Evolutionary conservation across 23 red algal species (phyloP).

Genomic region (Gracilaria gracilis): DNA sequence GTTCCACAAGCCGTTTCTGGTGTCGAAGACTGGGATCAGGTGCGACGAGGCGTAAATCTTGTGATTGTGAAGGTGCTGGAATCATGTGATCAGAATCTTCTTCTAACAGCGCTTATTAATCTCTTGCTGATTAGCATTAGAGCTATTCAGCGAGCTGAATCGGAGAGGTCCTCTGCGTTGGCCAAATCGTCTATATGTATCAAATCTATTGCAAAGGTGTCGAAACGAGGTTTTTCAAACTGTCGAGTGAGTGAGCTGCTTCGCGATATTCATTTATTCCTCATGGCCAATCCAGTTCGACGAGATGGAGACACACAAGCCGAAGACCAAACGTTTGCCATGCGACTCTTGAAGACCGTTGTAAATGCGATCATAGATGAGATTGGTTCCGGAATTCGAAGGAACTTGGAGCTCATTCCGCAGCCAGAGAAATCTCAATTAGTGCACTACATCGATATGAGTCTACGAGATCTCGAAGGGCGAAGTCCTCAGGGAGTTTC

Average conservation of each 20-base stretch:
- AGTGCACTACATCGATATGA: constrained; percentile 73
- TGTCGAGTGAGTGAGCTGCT: constrained; percentile 61
- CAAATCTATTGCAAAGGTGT: constrained; percentile 74
- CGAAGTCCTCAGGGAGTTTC: neutral
- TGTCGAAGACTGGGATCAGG: constrained; percentile 78
- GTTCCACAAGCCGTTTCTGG: constrained; percentile 48
- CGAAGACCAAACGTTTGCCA: constrained; percentile 77
- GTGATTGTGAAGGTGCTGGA: constrained; percentile 73
- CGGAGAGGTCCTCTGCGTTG: constrained; percentile 24
- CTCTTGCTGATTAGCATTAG: constrained; percentile 60
- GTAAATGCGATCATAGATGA: constrained; percentile 70
- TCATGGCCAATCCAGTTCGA: constrained; percentile 60
- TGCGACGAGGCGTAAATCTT: constrained; percentile 71
- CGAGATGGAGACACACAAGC: constrained; percentile 43
- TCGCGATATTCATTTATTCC: constrained; percentile 72
- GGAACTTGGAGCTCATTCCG: constrained; percentile 56
- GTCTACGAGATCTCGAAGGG: constrained; percentile 20
- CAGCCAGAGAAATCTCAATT: constrained; percentile 64
- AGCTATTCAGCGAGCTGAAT: constrained; percentile 6
- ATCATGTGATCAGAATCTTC: constrained; percentile 72
- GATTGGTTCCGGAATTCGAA: constrained; percentile 53
- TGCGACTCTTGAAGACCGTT: constrained; percentile 73
- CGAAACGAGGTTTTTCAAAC: constrained; percentile 66
- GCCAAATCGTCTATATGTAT: constrained; percentile 73
- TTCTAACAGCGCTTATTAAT: constrained; percentile 71